phyloP scores from a whole-genome alignment of 2,329 filamentous ascomycete species.

The Botrytis medusae region DNA sequence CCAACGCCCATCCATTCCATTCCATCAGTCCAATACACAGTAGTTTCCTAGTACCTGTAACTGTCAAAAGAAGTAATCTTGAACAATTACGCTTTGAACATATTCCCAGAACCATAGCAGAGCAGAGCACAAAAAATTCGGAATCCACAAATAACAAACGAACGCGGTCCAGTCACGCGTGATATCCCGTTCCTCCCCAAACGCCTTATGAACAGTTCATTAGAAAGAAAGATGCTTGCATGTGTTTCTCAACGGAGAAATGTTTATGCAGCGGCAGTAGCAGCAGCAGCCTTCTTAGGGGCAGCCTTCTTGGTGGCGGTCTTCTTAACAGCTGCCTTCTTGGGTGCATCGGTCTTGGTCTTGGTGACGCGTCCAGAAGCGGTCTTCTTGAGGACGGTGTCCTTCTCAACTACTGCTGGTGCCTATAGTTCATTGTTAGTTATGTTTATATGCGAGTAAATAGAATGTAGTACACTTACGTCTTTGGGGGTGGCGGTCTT shows the following conservation, averaged over 20 bases:
- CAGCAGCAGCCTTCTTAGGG: slow-evolving; percentile 35
- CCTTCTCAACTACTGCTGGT: slow-evolving; percentile 63
- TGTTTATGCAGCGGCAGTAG: not conserved
- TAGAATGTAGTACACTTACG: slow-evolving; percentile 28
- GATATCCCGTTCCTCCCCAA: not conserved
- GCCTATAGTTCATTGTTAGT: slow-evolving; percentile 47
- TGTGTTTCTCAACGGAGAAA: not conserved
- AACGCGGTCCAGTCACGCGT: slow-evolving; percentile 11
- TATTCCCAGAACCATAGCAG: slow-evolving; percentile 27
- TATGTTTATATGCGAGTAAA: not conserved
- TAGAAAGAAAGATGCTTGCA: not conserved
- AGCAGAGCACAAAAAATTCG: slow-evolving; percentile 30
- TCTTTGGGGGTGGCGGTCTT: slow-evolving; percentile 36
- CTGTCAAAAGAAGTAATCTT: slow-evolving; percentile 23
- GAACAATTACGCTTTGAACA: slow-evolving; percentile 15
- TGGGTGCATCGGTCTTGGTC: slow-evolving; percentile 50
- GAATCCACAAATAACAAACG: slow-evolving; percentile 27
- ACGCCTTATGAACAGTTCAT: slow-evolving; percentile 13
- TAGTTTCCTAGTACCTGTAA: not conserved
- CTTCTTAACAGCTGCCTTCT: slow-evolving; percentile 43
- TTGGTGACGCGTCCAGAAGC: slow-evolving; percentile 73
- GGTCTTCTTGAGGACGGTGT: slow-evolving; percentile 65
- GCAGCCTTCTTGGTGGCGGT: slow-evolving; percentile 29
- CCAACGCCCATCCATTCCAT: slow-evolving; percentile 8
- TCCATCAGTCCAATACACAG: slow-evolving; percentile 7